These are phyloP conservation scores for Orobanche coerulescens DNA, from an alignment of 257 asterid species.

Conservation along the genomic window DNA sequence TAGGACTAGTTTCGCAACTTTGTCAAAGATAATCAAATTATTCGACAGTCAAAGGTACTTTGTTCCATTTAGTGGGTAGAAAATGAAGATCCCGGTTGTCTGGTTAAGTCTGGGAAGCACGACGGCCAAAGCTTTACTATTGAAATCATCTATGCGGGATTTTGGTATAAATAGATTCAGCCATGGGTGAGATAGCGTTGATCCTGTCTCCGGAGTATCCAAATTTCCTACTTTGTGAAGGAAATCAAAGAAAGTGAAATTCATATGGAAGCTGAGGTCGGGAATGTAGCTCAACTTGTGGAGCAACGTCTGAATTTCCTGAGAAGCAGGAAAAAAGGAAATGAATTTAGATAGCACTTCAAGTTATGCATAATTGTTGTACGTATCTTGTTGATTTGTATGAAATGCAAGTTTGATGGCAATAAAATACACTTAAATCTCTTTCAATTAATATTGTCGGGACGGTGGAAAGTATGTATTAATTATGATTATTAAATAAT, in stretches of 20 bases:
- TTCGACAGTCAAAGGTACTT: neutral
- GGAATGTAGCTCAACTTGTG: slow-evolving; percentile 26
- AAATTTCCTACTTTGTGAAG: slow-evolving; percentile 23
- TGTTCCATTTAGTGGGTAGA: slow-evolving; percentile 53
- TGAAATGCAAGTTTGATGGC: no score
- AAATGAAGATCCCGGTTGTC: slow-evolving; percentile 34
- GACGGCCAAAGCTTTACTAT: slow-evolving; percentile 45
- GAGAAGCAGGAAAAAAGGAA: no score
- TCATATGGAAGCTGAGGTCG: slow-evolving; percentile 19
- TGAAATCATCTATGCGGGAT: slow-evolving; percentile 47
- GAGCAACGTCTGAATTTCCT: slow-evolving; percentile 32
- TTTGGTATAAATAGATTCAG: slow-evolving; percentile 67
- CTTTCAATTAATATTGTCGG: no score
- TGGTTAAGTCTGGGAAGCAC: slow-evolving; percentile 41
- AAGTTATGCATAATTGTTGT: no score
- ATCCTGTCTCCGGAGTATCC: slow-evolving; percentile 18
- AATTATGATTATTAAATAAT: no score
- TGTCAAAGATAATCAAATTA: neutral
- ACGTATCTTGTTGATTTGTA: no score
- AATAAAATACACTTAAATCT: no score
- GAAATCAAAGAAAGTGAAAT: slow-evolving; percentile 21
- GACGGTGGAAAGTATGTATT: no score
- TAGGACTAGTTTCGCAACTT: no score
- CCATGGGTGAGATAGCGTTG: slow-evolving; percentile 68
- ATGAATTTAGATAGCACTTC: no score